phyloP scores from a whole-genome alignment of 495 filamentous ascomycete genomes.

The Ramalina peruviana region DNA sequence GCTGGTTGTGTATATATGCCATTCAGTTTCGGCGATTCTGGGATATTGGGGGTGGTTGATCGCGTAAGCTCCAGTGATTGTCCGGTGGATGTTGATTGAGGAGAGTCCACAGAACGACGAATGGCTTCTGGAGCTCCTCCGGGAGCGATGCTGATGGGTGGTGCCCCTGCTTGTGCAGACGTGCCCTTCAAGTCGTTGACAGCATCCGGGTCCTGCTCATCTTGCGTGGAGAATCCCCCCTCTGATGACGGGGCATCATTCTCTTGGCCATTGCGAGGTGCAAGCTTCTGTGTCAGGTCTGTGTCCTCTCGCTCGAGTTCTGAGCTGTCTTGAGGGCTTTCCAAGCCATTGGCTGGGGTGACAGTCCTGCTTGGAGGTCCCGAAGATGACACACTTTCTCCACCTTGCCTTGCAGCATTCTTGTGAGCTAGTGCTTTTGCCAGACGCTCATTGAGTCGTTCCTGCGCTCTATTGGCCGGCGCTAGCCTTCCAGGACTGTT shows the following conservation, averaged over 20 bases:
- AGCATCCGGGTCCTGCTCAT: background rate
- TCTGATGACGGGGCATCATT: too few species aligned
- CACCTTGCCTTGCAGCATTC: slow-evolving; percentile 17
- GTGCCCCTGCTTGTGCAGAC: background rate
- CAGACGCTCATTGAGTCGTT: slow-evolving; percentile 73
- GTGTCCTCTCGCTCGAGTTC: slow-evolving; percentile 6
- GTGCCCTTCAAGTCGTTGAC: background rate
- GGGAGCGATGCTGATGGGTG: background rate
- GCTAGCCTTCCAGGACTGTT: slow-evolving; percentile 22
- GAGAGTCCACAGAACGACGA: slow-evolving; percentile 13
- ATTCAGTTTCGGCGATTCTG: slow-evolving; percentile 7
- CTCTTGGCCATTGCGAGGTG: background rate
- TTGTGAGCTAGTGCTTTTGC: slow-evolving; percentile 48
- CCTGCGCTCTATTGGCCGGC: slow-evolving; percentile 49
- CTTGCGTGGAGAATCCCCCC: background rate
- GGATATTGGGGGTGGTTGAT: slow-evolving; percentile 5
- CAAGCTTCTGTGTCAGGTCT: background rate
- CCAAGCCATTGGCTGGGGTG: slow-evolving; percentile 17
- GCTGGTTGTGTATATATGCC: slow-evolving; percentile 11
- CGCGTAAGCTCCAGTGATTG: slow-evolving; percentile 10
- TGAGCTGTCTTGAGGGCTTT: slow-evolving; percentile 8
- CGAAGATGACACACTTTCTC: slow-evolving; percentile 17
- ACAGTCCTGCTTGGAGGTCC: slow-evolving; percentile 21
- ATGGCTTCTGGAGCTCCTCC: background rate
- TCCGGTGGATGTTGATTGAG: slow-evolving; percentile 10